phyloP scores from a whole-genome alignment of 768 basidiomycete genomes.

The Inosperma sp. region DNA sequence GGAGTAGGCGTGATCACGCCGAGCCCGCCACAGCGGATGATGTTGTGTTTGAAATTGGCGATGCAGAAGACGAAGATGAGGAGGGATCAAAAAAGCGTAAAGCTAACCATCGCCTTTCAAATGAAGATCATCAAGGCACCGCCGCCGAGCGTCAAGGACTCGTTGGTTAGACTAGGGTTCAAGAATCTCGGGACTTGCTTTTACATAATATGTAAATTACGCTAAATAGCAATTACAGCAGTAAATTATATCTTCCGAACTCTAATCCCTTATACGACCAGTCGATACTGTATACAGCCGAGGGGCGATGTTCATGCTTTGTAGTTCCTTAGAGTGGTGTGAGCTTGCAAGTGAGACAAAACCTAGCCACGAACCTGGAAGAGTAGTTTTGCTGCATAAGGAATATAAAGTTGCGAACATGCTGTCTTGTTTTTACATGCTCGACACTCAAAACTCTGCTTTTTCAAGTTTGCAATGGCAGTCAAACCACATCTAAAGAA shows the following conservation, averaged over 20 bases:
- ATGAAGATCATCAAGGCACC: constrained; percentile 42
- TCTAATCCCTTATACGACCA: constrained; percentile 73
- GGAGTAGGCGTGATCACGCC: constrained; percentile 46
- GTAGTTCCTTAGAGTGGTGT: constrained; percentile 59
- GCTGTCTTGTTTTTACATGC: constrained; percentile 97
- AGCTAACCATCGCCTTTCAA: constrained; percentile 35
- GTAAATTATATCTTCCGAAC: constrained; percentile 24
- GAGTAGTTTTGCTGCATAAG: constrained; percentile 93
- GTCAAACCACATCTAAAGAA: constrained; percentile 80
- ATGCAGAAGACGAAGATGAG: constrained; percentile 72
- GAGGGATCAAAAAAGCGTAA: constrained; percentile 47
- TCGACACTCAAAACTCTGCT: constrained; percentile 98
- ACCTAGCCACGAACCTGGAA: constrained; percentile 68
- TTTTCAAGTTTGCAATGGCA: constrained; percentile 98
- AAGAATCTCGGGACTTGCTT: background rate
- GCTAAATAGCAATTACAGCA: constrained; percentile 32
- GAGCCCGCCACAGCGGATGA: constrained; percentile 54
- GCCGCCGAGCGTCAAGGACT: constrained; percentile 65
- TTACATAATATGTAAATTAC: constrained; percentile 30
- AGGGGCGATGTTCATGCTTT: constrained; percentile 93
- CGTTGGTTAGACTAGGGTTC: constrained; percentile 35
- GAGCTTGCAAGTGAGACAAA: background rate
- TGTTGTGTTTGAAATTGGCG: constrained; percentile 89
- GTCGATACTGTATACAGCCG: constrained; percentile 84
- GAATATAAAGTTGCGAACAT: constrained; percentile 86